These are phyloP conservation scores for Arctium lappa DNA, from an alignment of 129 eudicot species.

Conservation along the genomic window DNA sequence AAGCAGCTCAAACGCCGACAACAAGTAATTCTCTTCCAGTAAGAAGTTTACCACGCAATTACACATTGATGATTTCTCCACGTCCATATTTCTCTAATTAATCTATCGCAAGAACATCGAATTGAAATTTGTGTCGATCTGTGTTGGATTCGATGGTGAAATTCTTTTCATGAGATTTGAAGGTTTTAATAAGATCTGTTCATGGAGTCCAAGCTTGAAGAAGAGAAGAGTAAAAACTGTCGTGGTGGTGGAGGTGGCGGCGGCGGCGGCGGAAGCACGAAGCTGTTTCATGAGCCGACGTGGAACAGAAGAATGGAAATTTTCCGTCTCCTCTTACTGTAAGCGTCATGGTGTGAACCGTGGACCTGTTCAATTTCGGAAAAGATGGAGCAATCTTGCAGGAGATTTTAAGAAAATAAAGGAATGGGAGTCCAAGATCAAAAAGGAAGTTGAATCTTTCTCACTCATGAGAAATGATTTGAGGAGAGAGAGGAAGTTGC, in stretches of 20 bases:
- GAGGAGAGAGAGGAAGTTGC: constrained; percentile 80
- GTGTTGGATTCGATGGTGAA: constrained; percentile 9
- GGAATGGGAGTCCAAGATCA: constrained; percentile 66
- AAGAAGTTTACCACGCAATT: constrained; percentile 97
- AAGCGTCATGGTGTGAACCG: constrained; percentile 86
- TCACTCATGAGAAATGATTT: constrained; percentile 87
- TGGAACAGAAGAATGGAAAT: no score
- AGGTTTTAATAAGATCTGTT: constrained; percentile 27
- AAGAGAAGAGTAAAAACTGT: constrained; percentile 19
- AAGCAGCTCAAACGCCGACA: constrained; percentile 97
- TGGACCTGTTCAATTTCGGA: constrained; percentile 93
- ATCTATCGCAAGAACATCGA: constrained; percentile 12
- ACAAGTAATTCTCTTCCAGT: constrained; percentile 85
- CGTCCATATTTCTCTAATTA: constrained; percentile 56
- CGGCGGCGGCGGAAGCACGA: no score
- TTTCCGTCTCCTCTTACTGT: constrained; percentile 72
- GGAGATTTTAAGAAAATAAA: constrained; percentile 87
- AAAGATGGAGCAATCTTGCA: constrained; percentile 89
- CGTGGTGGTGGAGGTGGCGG: no score
- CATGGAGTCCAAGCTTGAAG: constrained; percentile 23
- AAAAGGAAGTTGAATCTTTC: constrained; percentile 47
- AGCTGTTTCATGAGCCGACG: no score
- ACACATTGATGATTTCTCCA: constrained; percentile 96
- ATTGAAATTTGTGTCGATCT: neutral
- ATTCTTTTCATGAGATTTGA: constrained; percentile 23